Evolutionary conservation across 768 basidiomycete genomes (phyloP), one percentile per base, ranked within the genome.

Genomic region (Auriscalpium vulgare): DNA sequence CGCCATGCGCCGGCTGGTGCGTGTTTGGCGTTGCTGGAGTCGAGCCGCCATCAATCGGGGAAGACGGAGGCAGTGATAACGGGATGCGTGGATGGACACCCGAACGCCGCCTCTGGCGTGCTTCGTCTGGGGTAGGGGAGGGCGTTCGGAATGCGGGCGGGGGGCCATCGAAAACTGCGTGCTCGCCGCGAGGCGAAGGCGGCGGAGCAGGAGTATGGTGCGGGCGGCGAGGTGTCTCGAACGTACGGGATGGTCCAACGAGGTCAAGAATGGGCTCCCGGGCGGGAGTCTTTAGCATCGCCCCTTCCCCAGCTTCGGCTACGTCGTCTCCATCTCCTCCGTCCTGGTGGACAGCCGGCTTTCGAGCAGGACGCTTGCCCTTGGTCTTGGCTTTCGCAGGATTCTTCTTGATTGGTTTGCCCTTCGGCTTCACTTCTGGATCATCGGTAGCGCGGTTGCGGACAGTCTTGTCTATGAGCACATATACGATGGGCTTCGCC

Each of bases 391-490:
- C 34, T 35, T 58, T 60, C 8, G 44, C 8, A 34, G 52, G 11
- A 8, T 47, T 61, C 37, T 19, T 34, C 13, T 19, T 37, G 5
- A 19, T 37, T 46, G 52, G 50, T 37, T 29, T 29, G 29, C 7
- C 5, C 29, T 10, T 50, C 3, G 50, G n/a, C 6, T 21, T 10
- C 23, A 10, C 35, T 29, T 35, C 13, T 11, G 49, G 34, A 16
- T 58, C 50, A 37, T 29, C 37, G 21, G 29, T 2, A 29, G 40
- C 4, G 8, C 47, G 17, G 23, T 60, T 62, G 36, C 55, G 55
- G 2, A 54, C 47, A 8, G 61, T 60, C 51, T 62, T 62, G 56
- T 62, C 61, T 14, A 62, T 62, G n/a, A 62, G 53, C 4, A 62
- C 43, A 47, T 34, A 62, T 11, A 60, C 60, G 10, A 23, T 37